A percentile compares a stretch with the other conserved stretches of the same genome.
Evolutionary conservation across 495 filamentous ascomycete genomes (phyloP).

Genomic region (Coniosporium apollinis): DNA sequence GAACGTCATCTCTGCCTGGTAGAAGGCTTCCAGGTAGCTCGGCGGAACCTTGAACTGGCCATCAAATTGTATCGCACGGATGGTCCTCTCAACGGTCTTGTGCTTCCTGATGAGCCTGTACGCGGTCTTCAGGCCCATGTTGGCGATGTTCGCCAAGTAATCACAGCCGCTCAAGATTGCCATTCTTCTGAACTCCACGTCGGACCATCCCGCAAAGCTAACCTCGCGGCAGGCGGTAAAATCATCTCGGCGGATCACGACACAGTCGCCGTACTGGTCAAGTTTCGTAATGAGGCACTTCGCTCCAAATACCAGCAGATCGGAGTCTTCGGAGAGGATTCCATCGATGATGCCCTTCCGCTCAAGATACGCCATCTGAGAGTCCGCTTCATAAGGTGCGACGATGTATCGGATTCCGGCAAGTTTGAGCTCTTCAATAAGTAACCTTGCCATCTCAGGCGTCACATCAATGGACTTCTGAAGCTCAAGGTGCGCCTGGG

Average conservation of each 20-base stretch:
- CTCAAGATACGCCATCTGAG: slow-evolving; percentile 89
- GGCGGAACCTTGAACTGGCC: slow-evolving; percentile 63
- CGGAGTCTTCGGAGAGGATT: slow-evolving; percentile 92
- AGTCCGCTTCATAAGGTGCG: slow-evolving; percentile 94
- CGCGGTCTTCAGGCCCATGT: slow-evolving; percentile 85
- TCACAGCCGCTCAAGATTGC: slow-evolving; percentile 97
- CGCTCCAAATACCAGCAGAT: slow-evolving; percentile 88
- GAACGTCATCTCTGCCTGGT: slow-evolving; percentile 80
- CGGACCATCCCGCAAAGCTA: slow-evolving; percentile 79
- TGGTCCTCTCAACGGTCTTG: slow-evolving; percentile 66
- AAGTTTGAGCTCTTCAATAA: slow-evolving; percentile 83
- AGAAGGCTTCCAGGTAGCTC: slow-evolving; percentile 61
- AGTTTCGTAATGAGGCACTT: slow-evolving; percentile 84
- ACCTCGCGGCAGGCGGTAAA: slow-evolving; percentile 81
- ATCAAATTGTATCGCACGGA: slow-evolving; percentile 72
- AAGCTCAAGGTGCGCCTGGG: slow-evolving; percentile 70
- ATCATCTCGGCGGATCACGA: slow-evolving; percentile 75
- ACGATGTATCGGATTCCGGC: slow-evolving; percentile 73
- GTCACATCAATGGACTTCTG: slow-evolving; percentile 96
- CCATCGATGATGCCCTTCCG: slow-evolving; percentile 63
- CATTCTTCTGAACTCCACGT: slow-evolving; percentile 83
- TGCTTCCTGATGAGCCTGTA: slow-evolving; percentile 79
- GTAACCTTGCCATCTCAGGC: slow-evolving; percentile 77
- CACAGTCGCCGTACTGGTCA: slow-evolving; percentile 79
- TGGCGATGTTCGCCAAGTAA: slow-evolving; percentile 68